Evolutionary conservation across 2,329 filamentous ascomycete species (phyloP).

Genomic region (Talaromyces marneffei): DNA sequence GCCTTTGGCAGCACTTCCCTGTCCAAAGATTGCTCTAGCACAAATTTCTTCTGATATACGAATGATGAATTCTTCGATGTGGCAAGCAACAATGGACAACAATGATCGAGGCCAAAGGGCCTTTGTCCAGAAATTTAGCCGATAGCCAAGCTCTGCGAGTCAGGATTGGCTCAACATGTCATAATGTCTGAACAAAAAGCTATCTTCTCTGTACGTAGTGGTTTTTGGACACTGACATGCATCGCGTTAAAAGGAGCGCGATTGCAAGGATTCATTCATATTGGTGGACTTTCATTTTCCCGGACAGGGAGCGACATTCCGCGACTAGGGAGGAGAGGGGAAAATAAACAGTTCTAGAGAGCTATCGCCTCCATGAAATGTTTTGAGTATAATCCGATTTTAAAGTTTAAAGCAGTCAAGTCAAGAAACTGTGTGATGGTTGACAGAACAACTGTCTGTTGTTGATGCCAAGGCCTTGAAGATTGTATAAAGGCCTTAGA

Average conservation of each 20-base stretch:
- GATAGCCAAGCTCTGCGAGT: not conserved
- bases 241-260: not conserved
- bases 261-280: not conserved
- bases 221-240: not conserved
- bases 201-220: not conserved
- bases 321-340: not conserved
- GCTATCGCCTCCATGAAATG: not conserved
- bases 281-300: constrained; percentile 9
- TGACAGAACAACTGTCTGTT: not conserved
- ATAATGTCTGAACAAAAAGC: not conserved
- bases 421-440: not conserved
- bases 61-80: not conserved
- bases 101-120: not conserved
- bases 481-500: too few relatives aligned
- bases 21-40: not conserved
- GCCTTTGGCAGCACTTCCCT: not conserved
- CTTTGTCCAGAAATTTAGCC: not conserved
- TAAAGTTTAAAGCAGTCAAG: not conserved
- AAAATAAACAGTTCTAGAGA: not conserved
- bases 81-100: not conserved
- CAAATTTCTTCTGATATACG: not conserved
- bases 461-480: too few relatives aligned
- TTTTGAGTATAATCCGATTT: not conserved
- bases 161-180: not conserved
- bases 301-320: constrained; percentile 2